Evolutionary conservation across 257 asterid species (phyloP).

Genomic region (Penstemon barbatus): DNA sequence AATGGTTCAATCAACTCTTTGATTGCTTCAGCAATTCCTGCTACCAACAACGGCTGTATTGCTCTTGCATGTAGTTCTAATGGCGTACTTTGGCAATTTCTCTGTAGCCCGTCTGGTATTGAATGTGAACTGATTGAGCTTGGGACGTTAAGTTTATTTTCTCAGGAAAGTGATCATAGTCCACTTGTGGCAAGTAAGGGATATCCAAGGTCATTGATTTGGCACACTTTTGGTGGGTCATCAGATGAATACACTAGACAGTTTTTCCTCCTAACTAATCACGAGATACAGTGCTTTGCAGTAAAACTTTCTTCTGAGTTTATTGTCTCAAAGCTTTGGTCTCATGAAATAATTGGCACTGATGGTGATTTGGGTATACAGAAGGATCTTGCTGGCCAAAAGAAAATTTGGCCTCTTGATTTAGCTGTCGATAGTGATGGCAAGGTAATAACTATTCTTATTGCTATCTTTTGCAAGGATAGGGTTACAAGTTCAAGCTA

Average conservation of each 20-base stretch:
- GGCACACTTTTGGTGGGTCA: conserved; percentile 60
- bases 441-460: conserved; percentile 77
- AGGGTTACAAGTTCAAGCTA: conserved; percentile 86
- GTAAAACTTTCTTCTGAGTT: conserved; percentile 47
- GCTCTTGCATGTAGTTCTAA: conserved; percentile 79
- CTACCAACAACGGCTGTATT: conserved; percentile 47
- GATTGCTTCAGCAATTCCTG: conserved; percentile 68
- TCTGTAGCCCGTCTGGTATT: conserved; percentile 62
- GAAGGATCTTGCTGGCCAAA: conserved; percentile 88
- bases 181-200: conserved; percentile 61
- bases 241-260: conserved; percentile 49
- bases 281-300: conserved; percentile 69
- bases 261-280: conserved; percentile 76
- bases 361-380: conserved; percentile 90
- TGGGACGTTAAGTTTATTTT: conserved; percentile 32
- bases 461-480: conserved; percentile 89
- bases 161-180: conserved; percentile 46
- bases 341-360: conserved; percentile 75
- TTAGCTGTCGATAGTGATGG: conserved; percentile 72
- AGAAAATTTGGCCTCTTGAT: conserved; percentile 91
- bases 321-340: conserved; percentile 69
- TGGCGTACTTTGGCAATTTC: conserved; percentile 72
- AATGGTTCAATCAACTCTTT: conserved; percentile 57
- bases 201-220: conserved; percentile 80
- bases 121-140: conserved; percentile 42